Evolutionary conservation across 257 asterid genomes (phyloP), one percentile per base, ranked within the genome.

Genomic region (Ilex asprella): DNA sequence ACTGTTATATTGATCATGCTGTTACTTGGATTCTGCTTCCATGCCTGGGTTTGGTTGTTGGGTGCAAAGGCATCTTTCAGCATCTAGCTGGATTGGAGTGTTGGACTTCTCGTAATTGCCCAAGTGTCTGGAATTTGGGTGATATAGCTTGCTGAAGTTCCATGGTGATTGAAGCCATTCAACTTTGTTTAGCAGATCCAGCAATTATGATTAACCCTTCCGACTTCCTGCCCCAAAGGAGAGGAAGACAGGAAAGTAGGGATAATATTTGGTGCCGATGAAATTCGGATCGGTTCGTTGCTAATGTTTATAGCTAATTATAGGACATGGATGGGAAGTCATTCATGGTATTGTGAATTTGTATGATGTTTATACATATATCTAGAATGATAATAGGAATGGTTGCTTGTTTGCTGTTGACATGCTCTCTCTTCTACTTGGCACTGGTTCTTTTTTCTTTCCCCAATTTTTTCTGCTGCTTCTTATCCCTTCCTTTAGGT

Each of bases 1-100:
- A 59, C 62, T 55, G 55, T 51, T 46, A 32, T 55, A 30, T 30
- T 31, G 56, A 54, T 58, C 58, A 32, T 58, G 43, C 71, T 58
- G 56, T 16, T 46, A 49, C 59, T 47, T 32, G 65, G 59, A 66
- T 58, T 66, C 53, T 66, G 63, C 70, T 47, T 43, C 58, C 16
- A 13, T 31, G 2, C 52, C 70, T 59, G 59, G 65, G 65, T 55
- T 47, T 49, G 64, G 65, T 65, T 30, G 31, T 46, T 65, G 55
- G 55, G 16, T 14, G 63, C 56, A 12, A 32, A 56, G 27, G 54
- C 59, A 47, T 57, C 59, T n/a, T 66, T 39, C 31, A 16, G 63
- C 39, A 43, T 55, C 59, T 47, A 27, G 41, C 55, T 46, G 39
- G 56, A 16, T 56, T 29, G 44, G 27, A 16, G 30, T 32, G 15